Base-by-base conservation (phyloP, 2,329 filamentous ascomycete genomes). In the Ilyonectria sp. region DNA sequence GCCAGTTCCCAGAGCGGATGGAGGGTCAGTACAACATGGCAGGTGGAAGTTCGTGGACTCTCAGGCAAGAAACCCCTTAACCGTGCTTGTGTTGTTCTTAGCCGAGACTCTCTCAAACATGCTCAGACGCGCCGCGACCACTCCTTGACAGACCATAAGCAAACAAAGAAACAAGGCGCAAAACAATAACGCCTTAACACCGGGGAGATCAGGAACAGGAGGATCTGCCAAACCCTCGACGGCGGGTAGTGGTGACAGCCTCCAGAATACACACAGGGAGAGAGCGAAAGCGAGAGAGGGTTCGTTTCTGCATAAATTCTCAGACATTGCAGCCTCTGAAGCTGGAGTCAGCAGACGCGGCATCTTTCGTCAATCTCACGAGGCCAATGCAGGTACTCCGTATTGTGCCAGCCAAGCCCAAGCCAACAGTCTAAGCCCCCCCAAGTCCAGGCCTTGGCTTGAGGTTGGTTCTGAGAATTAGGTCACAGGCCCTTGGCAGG, bases 391-490 rank as follows among this genome's bases (percentile, higher is more conserved):
- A 54, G n/a, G n/a, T 19, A 26, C 31, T 47, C 29, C 19, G 44
- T 37, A 29, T 17, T 59, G 26, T 46, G 40, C 26, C 43, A 43
- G 43, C 46, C 58, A 52, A 49, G 47, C 35, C 58, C 23, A 50
- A 31, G 29, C 19, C 37, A 50, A n/a, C 26, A 15, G 33, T 31
- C 21, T 26, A 26, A 55, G 19, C 31, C 29, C 60, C 60, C 44
- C 35, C 21, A 44, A 31, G 35, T 37, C 52, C 54, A 29, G 33
- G 56, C 59, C 35, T n/a, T 43, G 55, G 52, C 58, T 56, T 53
- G 63, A 58, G 58, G 57, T 59, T 71, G 66, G 64, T 61, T 75
- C 44, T 43, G 46, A 43, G 46, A 44, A 46, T 31, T 46, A 63
- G 44, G 60, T 54, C 33, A 19, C 31, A 26, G 17, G 21, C 13